Percentiles rank a stretch among this genome's conserved stretches.
Conservation (phyloP, 768 basidiomycete genomes). For the Leucogyrophana mollusca region DNA sequence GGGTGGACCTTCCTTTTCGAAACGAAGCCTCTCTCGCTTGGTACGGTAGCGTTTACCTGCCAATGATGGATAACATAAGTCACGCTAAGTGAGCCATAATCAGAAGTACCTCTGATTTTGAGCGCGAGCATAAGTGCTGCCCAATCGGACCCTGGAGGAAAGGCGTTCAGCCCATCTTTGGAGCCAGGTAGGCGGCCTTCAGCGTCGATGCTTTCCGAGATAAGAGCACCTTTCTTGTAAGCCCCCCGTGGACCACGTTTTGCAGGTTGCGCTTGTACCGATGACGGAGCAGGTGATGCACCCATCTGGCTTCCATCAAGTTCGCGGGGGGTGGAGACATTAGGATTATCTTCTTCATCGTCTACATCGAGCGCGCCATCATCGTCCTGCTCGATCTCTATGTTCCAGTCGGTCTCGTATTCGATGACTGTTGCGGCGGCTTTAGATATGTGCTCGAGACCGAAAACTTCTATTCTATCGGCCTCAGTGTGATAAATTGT, state of each 20-base stretch:
- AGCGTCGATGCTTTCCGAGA: slow-evolving; percentile 54
- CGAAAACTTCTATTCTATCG: slow-evolving; percentile 67
- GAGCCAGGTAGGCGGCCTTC: slow-evolving; percentile 76
- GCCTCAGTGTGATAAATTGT: slow-evolving; percentile 76
- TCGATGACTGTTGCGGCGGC: slow-evolving; percentile 75
- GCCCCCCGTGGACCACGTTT: slow-evolving; percentile 52
- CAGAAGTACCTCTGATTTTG: slow-evolving; percentile 65
- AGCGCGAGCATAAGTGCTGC: slow-evolving; percentile 71
- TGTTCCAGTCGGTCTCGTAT: slow-evolving; percentile 82
- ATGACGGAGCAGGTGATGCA: slow-evolving; percentile 46
- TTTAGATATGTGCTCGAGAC: slow-evolving; percentile 69
- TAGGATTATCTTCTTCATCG: slow-evolving; percentile 31
- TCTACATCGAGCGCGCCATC: slow-evolving; percentile 31
- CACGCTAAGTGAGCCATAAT: no score
- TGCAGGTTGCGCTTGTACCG: slow-evolving; percentile 29
- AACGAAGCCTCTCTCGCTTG: slow-evolving; percentile 76
- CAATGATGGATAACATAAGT: not conserved
- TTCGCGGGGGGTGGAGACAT: slow-evolving; percentile 42
- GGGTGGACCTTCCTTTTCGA: slow-evolving; percentile 77
- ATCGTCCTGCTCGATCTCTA: slow-evolving; percentile 71
- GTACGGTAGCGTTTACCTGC: slow-evolving; percentile 76
- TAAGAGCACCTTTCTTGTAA: slow-evolving; percentile 45
- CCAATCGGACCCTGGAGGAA: slow-evolving; percentile 69
- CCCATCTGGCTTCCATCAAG: slow-evolving; percentile 41
- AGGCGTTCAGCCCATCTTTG: slow-evolving; percentile 72